Evolutionary conservation across 1,284 basidiomycete species (phyloP).

Genomic region (Marasmius oreades): DNA sequence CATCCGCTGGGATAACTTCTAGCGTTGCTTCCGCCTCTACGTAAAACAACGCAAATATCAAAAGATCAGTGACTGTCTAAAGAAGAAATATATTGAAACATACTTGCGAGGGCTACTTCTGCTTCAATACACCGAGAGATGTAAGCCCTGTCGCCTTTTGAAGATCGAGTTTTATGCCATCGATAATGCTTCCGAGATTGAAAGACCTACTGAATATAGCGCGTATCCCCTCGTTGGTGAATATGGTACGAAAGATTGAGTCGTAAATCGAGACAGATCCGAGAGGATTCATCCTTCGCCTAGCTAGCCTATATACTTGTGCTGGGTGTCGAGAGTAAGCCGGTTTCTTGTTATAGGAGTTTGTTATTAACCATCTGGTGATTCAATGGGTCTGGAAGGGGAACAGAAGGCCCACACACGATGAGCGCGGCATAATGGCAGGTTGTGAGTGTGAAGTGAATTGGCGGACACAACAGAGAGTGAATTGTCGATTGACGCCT

Average conservation of each 20-base stretch:
- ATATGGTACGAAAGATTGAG: not conserved
- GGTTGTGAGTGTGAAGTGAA: too few species aligned
- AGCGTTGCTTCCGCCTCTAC: not conserved
- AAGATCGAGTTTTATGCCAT: not conserved
- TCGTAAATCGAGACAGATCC: not conserved
- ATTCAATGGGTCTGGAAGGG: too few species aligned
- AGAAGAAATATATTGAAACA: not conserved
- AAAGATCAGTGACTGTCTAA: not conserved
- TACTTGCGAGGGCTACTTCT: constrained; percentile 1
- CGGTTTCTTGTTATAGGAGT: too few species aligned
- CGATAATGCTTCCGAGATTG: not conserved
- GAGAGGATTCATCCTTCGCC: not conserved
- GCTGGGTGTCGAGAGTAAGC: too few species aligned
- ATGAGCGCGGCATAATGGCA: too few species aligned
- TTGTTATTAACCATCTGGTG: too few species aligned
- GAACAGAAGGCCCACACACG: too few species aligned
- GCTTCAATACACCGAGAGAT: not conserved
- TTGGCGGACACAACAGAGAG: too few species aligned
- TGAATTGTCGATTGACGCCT: too few species aligned
- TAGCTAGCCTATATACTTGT: not conserved
- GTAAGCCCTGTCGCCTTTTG: constrained; percentile 1
- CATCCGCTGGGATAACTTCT: not conserved
- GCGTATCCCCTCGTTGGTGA: constrained; percentile 4
- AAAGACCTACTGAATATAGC: not conserved
- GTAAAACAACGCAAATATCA: not conserved